A percentile compares a stretch with the other conserved stretches of the same genome.
Evolutionary conservation across 2,329 filamentous ascomycete species (phyloP).

Genomic region (Pezicula neosporulosa): DNA sequence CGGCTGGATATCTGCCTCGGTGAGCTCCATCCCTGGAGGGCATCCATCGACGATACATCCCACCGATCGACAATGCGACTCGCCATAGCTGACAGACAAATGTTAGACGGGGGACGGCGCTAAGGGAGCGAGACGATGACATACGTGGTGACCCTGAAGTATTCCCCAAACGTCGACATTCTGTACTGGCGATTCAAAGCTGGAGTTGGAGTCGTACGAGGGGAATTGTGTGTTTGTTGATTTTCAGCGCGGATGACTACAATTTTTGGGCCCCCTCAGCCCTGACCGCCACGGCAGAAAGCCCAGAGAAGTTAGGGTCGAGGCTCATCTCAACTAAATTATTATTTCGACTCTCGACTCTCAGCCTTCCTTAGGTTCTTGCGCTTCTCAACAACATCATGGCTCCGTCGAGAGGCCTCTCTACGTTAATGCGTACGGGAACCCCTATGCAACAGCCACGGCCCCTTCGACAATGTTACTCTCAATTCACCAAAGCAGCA

Average conservation of each 20-base stretch:
- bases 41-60: constrained; percentile 93
- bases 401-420: constrained; percentile 25
- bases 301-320: too few relatives aligned
- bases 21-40: constrained; percentile 82
- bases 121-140: constrained; percentile 9
- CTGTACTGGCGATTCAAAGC: constrained; percentile 1
- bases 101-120: neutral
- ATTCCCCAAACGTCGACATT: constrained; percentile 86
- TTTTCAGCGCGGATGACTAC: neutral
- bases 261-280: too few relatives aligned
- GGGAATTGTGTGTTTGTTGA: neutral
- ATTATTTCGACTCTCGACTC: too few relatives aligned
- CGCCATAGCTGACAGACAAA: constrained; percentile 53
- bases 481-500: constrained; percentile 14
- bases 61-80: constrained; percentile 89
- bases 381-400: constrained; percentile 7
- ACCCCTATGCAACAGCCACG: neutral
- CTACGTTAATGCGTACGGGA: constrained; percentile 5
- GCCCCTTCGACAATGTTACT: constrained; percentile 7
- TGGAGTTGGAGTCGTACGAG: neutral
- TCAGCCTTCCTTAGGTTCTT: too few relatives aligned
- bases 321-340: too few relatives aligned
- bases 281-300: too few relatives aligned
- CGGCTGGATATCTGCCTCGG: constrained; percentile 85
- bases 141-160: constrained; percentile 76